These are phyloP conservation scores for Thalassiosira livingstoniorum DNA, from an alignment of 352 stramenopile species.

Conservation along the genomic window DNA sequence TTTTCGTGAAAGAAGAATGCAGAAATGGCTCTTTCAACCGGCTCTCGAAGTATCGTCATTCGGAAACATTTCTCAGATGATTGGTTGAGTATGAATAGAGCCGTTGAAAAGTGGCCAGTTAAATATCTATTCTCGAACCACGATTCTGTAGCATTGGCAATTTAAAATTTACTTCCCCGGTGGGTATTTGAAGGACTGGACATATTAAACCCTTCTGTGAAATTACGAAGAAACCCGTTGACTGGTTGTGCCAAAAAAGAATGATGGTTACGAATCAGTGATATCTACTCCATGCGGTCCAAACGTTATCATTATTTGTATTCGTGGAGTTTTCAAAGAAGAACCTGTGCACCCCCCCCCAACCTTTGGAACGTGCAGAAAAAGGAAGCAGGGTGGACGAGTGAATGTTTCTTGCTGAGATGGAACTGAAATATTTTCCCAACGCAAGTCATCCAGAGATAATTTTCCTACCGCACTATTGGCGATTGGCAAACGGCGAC, in stretches of 20 bases:
- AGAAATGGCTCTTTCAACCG: constrained; percentile 8
- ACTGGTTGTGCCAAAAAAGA: neutral
- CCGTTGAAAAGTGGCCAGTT: constrained; percentile 14
- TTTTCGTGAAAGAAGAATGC: constrained; percentile 19
- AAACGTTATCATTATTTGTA: neutral
- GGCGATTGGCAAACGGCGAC: too few species aligned
- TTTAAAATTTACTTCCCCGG: neutral
- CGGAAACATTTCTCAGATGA: neutral
- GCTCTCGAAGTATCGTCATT: constrained; percentile 15
- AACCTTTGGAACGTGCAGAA: constrained; percentile 16
- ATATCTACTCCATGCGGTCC: neutral
- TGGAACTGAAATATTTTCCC: too few species aligned
- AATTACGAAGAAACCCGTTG: too few species aligned
- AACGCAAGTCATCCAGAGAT: too few species aligned
- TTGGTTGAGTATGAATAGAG: neutral
- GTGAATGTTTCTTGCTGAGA: too few species aligned
- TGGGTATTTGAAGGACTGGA: neutral
- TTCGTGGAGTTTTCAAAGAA: neutral
- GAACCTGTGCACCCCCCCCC: neutral
- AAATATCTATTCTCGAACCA: neutral
- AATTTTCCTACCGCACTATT: too few species aligned
- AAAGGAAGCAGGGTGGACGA: constrained; percentile 18
- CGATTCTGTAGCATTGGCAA: neutral
- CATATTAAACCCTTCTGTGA: too few species aligned
- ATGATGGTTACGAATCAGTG: neutral